Conservation (phyloP, 495 filamentous ascomycete genomes). For the Cercophora samala region DNA sequence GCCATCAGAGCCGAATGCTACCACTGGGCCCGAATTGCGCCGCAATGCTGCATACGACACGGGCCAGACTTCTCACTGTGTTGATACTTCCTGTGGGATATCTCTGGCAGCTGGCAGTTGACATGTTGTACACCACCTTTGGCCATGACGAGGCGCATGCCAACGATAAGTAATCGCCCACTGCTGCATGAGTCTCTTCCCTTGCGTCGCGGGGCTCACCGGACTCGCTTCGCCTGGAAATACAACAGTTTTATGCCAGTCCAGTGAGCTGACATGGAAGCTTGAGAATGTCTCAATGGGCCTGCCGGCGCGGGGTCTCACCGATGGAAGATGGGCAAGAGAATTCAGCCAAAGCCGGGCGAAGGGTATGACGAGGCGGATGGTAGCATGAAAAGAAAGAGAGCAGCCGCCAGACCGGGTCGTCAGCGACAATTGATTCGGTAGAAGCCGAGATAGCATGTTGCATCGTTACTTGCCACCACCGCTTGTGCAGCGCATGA, state of each 20-base stretch:
- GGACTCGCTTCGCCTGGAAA: background rate
- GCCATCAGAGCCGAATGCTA: slow-evolving; percentile 28
- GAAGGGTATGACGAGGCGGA: slow-evolving; percentile 20
- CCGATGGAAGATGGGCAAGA: slow-evolving; percentile 3
- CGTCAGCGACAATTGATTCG: slow-evolving; percentile 26
- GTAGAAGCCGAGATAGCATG: slow-evolving; percentile 25
- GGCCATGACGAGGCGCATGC: background rate
- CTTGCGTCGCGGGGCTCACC: background rate
- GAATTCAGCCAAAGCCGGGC: slow-evolving; percentile 24
- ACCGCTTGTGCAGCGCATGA: background rate
- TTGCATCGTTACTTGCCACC: background rate
- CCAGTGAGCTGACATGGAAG: slow-evolving; percentile 5
- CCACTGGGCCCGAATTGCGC: slow-evolving; percentile 21
- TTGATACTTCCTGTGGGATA: slow-evolving; percentile 18
- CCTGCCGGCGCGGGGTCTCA: slow-evolving; percentile 3
- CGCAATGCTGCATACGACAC: slow-evolving; percentile 20
- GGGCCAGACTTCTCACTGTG: slow-evolving; percentile 24
- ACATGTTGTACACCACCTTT: background rate
- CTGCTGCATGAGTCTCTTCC: background rate
- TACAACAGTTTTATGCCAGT: background rate
- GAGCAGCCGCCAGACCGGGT: slow-evolving; percentile 30
- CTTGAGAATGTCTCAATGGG: slow-evolving; percentile 7
- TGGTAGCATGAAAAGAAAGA: slow-evolving; percentile 17
- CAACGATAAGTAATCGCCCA: background rate
- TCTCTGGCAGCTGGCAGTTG: background rate